phyloP scores from a whole-genome alignment of 2,329 filamentous ascomycete species.

The Apiospora marii region DNA sequence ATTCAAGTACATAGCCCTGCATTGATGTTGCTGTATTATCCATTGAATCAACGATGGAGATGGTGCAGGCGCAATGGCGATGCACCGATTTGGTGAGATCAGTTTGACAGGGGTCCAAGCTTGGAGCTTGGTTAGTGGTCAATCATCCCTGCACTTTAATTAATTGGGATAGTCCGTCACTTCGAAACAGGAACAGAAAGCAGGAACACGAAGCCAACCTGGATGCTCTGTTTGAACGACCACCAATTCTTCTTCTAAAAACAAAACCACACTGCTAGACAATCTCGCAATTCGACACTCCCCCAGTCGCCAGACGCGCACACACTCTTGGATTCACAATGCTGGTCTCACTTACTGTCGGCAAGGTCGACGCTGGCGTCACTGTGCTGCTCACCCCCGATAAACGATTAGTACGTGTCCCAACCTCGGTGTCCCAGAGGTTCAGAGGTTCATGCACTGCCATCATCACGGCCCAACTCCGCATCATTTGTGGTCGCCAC shows the following conservation, averaged over 20 bases:
- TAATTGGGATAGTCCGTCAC: conserved; percentile 4
- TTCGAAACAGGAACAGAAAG: conserved; percentile 5
- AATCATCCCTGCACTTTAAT: not conserved
- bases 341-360: conserved; percentile 97
- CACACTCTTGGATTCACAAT: conserved; percentile 57
- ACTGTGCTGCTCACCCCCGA: conserved; percentile 96
- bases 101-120: conserved; percentile 5
- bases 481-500: conserved; percentile 29
- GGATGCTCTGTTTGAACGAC: not conserved
- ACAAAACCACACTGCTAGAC: not conserved
- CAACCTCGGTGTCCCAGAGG: conserved; percentile 17
- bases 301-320: conserved; percentile 6
- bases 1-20: too few species aligned
- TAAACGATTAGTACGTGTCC: conserved; percentile 82
- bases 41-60: too few species aligned
- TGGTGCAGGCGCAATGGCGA: too few species aligned
- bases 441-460: not conserved
- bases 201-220: not conserved
- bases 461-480: conserved; percentile 15
- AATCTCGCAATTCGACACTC: not conserved
- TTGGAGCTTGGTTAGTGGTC: not conserved
- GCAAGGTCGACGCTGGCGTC: conserved; percentile 98
- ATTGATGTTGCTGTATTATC: too few species aligned
- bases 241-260: not conserved
- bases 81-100: conserved; percentile 3